These are phyloP conservation scores for Pythium chondricola DNA, from an alignment of 352 stramenopile species.

Conservation along the genomic window DNA sequence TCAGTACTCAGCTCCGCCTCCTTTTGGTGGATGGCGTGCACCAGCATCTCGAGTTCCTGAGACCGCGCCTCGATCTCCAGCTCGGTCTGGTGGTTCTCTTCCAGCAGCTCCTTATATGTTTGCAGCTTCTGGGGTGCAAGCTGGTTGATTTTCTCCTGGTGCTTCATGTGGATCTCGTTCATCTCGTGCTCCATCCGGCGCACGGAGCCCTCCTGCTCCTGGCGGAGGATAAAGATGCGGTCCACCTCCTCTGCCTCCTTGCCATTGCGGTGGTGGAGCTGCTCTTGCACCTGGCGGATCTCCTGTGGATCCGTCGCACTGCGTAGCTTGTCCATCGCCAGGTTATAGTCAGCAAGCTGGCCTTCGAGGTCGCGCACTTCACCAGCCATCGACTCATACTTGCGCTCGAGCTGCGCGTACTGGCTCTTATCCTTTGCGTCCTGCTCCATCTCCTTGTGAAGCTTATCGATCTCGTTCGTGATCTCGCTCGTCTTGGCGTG, in stretches of 20 bases:
- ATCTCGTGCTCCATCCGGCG: slow-evolving; percentile 75
- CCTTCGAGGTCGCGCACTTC: slow-evolving; percentile 86
- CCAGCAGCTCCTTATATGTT: slow-evolving; percentile 67
- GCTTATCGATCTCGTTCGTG: slow-evolving; percentile 67
- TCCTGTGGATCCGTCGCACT: slow-evolving; percentile 59
- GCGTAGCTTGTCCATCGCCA: slow-evolving; percentile 90
- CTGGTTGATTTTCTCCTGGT: slow-evolving; percentile 86
- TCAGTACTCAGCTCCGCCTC: slow-evolving; percentile 64
- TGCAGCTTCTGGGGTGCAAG: slow-evolving; percentile 82
- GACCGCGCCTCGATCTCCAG: slow-evolving; percentile 64
- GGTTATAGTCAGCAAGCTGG: slow-evolving; percentile 90
- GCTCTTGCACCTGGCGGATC: slow-evolving; percentile 65
- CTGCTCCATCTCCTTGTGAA: slow-evolving; percentile 82
- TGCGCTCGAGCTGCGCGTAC: slow-evolving; percentile 79
- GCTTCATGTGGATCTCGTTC: slow-evolving; percentile 67
- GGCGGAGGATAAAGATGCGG: slow-evolving; percentile 85
- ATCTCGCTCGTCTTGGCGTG: slow-evolving; percentile 88
- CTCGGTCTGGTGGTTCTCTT: slow-evolving; percentile 70
- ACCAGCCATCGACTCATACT: slow-evolving; percentile 61
- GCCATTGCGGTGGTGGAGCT: slow-evolving; percentile 60
- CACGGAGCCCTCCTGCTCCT: slow-evolving; percentile 69
- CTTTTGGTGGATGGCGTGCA: slow-evolving; percentile 72
- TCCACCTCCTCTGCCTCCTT: slow-evolving; percentile 87
- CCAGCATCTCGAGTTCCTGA: slow-evolving; percentile 62
- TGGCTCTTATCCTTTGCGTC: slow-evolving; percentile 85